Evolutionary conservation across 805 yeast genomes (phyloP).

Genomic region (Saturnispora silvae): DNA sequence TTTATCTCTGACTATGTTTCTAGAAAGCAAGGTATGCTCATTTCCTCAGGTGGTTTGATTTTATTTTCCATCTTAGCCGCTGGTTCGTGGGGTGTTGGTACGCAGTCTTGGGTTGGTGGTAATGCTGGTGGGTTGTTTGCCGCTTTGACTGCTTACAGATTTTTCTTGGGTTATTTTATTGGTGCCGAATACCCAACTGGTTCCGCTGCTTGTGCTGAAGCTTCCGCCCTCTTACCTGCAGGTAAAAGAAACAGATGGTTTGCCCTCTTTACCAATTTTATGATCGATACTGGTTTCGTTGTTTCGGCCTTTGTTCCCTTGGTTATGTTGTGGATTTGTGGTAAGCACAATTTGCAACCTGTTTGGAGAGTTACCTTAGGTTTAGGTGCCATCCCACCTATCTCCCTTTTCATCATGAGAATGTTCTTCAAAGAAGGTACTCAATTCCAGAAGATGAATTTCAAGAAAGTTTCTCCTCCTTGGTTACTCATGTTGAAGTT

Average conservation of each 20-base stretch:
- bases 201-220: slow-evolving; percentile 89
- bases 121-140: slow-evolving; percentile 68
- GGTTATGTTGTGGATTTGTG: slow-evolving; percentile 76
- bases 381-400: slow-evolving; percentile 81
- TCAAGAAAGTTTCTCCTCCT: slow-evolving; percentile 57
- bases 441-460: slow-evolving; percentile 57
- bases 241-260: slow-evolving; percentile 86
- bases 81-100: slow-evolving; percentile 76
- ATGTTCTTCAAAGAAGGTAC: slow-evolving; percentile 65
- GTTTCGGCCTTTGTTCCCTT: slow-evolving; percentile 75
- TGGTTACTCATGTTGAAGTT: slow-evolving; percentile 59
- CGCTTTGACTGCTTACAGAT: slow-evolving; percentile 74
- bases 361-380: slow-evolving; percentile 92
- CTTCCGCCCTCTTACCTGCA: slow-evolving; percentile 64
- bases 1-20: slow-evolving; percentile 69
- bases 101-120: slow-evolving; percentile 28
- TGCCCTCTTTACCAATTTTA: slow-evolving; percentile 76
- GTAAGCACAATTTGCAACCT: slow-evolving; percentile 55
- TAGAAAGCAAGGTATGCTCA: slow-evolving; percentile 74
- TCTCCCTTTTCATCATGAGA: slow-evolving; percentile 68
- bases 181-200: slow-evolving; percentile 96
- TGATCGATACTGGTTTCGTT: slow-evolving; percentile 85
- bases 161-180: slow-evolving; percentile 81
- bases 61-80: slow-evolving; percentile 70
- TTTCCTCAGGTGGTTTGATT: slow-evolving; percentile 66